A percentile compares a stretch with the other conserved stretches of the same genome.
Evolutionary conservation across 2,329 filamentous ascomycete genomes (phyloP).

Genomic region (Aureobasidium sp.): DNA sequence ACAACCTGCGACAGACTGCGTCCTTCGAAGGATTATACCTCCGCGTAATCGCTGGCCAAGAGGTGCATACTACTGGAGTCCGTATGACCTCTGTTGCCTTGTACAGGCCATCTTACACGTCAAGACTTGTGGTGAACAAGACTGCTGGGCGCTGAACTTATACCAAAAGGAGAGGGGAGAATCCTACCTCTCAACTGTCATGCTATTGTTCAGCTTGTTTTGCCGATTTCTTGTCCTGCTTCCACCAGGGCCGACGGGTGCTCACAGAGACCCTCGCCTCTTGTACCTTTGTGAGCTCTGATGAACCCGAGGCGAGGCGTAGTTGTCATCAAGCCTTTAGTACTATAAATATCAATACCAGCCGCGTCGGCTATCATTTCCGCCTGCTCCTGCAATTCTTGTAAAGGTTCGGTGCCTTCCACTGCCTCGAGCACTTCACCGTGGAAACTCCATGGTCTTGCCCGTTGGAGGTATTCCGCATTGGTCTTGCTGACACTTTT

Average conservation of each 20-base stretch:
- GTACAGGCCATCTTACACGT: neutral
- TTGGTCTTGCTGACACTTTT: neutral
- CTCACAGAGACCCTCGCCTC: neutral
- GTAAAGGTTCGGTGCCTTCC: constrained; percentile 1
- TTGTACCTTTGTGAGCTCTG: constrained; percentile 16
- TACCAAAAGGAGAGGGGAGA: neutral
- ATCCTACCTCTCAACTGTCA: neutral
- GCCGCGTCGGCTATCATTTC: constrained; percentile 21
- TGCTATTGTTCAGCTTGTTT: neutral
- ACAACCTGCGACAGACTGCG: neutral
- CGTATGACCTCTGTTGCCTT: neutral
- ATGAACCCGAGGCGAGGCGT: constrained; percentile 15
- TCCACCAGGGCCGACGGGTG: neutral
- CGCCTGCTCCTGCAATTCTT: constrained; percentile 18
- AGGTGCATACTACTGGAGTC: no score
- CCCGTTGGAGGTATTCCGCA: neutral
- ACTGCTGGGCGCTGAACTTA: neutral
- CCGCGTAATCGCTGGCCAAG: no score
- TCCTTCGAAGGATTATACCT: neutral
- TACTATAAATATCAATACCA: constrained; percentile 21
- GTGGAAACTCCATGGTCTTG: neutral
- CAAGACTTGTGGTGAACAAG: neutral
- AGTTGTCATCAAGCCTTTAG: constrained; percentile 2
- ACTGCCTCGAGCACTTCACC: neutral
- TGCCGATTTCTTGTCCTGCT: neutral